Conservation (phyloP, 345 rosid genomes). For the Diplotaxis tenuifolia region DNA sequence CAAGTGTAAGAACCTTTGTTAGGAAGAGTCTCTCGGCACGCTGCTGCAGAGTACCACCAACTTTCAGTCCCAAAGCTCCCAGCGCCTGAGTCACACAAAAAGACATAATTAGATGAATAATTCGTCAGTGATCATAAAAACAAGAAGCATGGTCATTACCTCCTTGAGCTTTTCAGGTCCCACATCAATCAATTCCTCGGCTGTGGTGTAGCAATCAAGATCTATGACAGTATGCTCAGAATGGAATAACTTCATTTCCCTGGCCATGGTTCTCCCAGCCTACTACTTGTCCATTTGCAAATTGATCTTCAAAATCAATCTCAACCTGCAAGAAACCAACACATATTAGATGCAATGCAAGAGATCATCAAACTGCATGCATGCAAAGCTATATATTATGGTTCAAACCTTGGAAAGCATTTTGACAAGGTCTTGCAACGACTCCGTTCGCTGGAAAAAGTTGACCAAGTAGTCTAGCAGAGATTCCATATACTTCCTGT, state of each 20-base stretch:
- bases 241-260: slow-evolving; percentile 55
- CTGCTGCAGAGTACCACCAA: slow-evolving; percentile 88
- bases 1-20: slow-evolving; percentile 59
- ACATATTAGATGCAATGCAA: not conserved
- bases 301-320: slow-evolving; percentile 76
- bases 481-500: slow-evolving; percentile 72
- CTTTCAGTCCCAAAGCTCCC: slow-evolving; percentile 83
- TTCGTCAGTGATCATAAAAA: not conserved
- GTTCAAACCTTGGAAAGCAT: slow-evolving; percentile 72
- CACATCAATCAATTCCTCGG: slow-evolving; percentile 83
- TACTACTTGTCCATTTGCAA: slow-evolving; percentile 49
- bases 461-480: slow-evolving; percentile 71
- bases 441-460: slow-evolving; percentile 88
- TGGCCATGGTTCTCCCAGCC: slow-evolving; percentile 62
- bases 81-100: slow-evolving; percentile 53
- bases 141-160: slow-evolving; percentile 41
- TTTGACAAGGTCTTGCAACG: slow-evolving; percentile 87
- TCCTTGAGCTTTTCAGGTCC: slow-evolving; percentile 92
- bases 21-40: slow-evolving; percentile 96
- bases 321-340: slow-evolving; percentile 50
- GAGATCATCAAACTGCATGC: slow-evolving; percentile 3
- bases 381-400: too few species aligned
- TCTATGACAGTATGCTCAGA: slow-evolving; percentile 56
- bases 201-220: slow-evolving; percentile 87
- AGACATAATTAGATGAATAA: not conserved